A percentile compares a stretch with the other conserved stretches of the same genome.
Evolutionary conservation across 768 basidiomycete species (phyloP).

Genomic region (Infundibulicybe gibba): DNA sequence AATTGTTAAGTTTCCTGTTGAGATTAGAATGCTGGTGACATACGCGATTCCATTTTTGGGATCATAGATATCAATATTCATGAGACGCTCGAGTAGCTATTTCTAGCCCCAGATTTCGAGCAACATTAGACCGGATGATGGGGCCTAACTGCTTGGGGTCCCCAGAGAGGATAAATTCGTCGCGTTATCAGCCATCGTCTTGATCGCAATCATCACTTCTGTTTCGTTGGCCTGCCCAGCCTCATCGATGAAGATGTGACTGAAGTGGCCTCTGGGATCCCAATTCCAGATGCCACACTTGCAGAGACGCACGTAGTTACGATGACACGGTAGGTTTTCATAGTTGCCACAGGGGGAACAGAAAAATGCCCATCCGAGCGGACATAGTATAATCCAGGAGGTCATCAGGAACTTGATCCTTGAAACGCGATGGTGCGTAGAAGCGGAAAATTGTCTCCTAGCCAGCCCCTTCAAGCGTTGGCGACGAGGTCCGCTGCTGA

Average conservation of each 20-base stretch:
- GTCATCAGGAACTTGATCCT: constrained; percentile 38
- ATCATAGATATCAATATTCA: constrained; percentile 41
- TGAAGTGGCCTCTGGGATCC: constrained; percentile 60
- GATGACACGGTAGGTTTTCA: constrained; percentile 48
- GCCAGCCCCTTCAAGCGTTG: constrained; percentile 31
- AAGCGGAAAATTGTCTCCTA: constrained; percentile 47
- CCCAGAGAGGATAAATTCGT: constrained; percentile 65
- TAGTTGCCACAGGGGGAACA: constrained; percentile 29
- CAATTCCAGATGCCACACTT: constrained; percentile 50
- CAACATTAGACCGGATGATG: constrained; percentile 56
- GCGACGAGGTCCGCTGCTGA: constrained; percentile 63
- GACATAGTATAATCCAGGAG: constrained; percentile 33
- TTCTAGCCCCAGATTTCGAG: constrained; percentile 52
- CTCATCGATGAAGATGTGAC: constrained; percentile 69
- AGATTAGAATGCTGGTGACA: constrained; percentile 13
- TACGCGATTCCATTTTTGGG: constrained; percentile 25
- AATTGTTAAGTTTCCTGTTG: not conserved
- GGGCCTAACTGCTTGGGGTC: constrained; percentile 75
- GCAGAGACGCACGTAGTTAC: constrained; percentile 66
- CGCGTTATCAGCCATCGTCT: constrained; percentile 46
- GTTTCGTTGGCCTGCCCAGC: constrained; percentile 73
- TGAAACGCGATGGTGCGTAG: constrained; percentile 48
- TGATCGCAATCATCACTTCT: constrained; percentile 59
- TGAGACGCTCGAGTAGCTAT: constrained; percentile 63
- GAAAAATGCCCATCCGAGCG: constrained; percentile 34